A percentile compares a stretch with the other conserved stretches of the same genome.
These are phyloP conservation scores for Gossypioides kirkii DNA, from an alignment of 345 rosid species.

Conservation along the genomic window DNA sequence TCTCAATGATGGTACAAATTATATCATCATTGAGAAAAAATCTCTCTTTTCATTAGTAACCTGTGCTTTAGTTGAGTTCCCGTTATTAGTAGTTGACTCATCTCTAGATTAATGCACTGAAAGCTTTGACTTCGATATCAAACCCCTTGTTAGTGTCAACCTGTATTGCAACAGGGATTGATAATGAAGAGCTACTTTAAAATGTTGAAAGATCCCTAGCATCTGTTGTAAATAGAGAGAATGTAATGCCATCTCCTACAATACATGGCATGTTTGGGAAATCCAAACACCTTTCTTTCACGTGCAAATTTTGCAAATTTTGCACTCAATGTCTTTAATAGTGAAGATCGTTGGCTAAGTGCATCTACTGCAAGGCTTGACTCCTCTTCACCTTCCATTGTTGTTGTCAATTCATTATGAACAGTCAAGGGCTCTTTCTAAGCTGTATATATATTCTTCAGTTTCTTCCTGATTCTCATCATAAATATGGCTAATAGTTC, in stretches of 20 bases:
- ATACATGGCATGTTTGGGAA: slow-evolving; percentile 76
- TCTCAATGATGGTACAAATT: slow-evolving; percentile 53
- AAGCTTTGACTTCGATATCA: slow-evolving; percentile 66
- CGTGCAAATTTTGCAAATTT: slow-evolving; percentile 76
- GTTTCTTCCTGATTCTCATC: not conserved
- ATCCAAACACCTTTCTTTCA: slow-evolving; percentile 84
- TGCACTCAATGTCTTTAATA: not conserved
- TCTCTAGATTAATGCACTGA: slow-evolving; percentile 44
- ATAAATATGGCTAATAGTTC: not conserved
- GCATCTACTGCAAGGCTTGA: not conserved
- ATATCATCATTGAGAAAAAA: slow-evolving; percentile 58
- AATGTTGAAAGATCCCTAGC: slow-evolving; percentile 81
- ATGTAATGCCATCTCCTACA: slow-evolving; percentile 37
- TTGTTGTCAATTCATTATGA: too few relatives aligned
- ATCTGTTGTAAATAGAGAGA: slow-evolving; percentile 78
- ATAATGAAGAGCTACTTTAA: slow-evolving; percentile 69
- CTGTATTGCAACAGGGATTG: slow-evolving; percentile 65
- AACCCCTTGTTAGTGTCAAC: slow-evolving; percentile 82
- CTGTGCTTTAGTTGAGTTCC: slow-evolving; percentile 41
- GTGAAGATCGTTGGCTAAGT: not conserved
- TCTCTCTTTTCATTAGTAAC: slow-evolving; percentile 51
- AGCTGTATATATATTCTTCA: too few relatives aligned
- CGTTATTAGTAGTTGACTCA: slow-evolving; percentile 37
- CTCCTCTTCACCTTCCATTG: not conserved
- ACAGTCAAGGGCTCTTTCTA: too few relatives aligned